Evolutionary conservation across 2,329 filamentous ascomycete species (phyloP), one percentile per base, ranked within the genome.

Genomic region (Xylaria sp.): DNA sequence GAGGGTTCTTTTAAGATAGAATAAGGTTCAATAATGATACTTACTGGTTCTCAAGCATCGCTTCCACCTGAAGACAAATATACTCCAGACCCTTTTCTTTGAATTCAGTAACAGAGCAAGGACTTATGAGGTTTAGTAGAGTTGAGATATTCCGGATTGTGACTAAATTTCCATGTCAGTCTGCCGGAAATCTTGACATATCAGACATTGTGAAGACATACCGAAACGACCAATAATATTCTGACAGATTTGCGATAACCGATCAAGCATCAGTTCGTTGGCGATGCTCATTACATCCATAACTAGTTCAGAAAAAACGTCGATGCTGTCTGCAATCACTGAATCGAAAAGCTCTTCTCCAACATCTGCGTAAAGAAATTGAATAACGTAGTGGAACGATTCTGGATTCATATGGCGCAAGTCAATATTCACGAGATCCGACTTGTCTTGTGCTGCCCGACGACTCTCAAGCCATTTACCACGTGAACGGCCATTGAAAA

Each of bases 221-320:
- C 77, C 77, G 80, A 96, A 97, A 59, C 88, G 88, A 42, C 94
- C 94, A 67, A 98, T 87, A 26, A 94, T 82, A 67, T 88, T 89
- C 78, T 99, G 96, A 78, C 96, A 98, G 33, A 97, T 89, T 78
- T 97, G 93, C 5, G 93, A 93, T 5, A 99, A 83, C 6, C 94
- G 88, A 77, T 97, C 94, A 56, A 99, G 86, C 94, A 99, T 97
- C 66, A 99, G 83, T 79, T 99, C 95, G 77, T 99, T 96, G 13
- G 94, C 93, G 61, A 93, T 91, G 65, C 89, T 89, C 87, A 98
- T 91, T 53, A 98, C 92, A 74, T 97, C 94, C 81, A 98, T 87
- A 9, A 97, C 86, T n/a, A 96, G 83, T 74, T 98, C 94, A 4
- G 94, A 89, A 71, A 97, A 94, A 54, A 94, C 91, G 72, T 97